Conservation (phyloP, 768 basidiomycete genomes). For the Dendrothele bispora region DNA sequence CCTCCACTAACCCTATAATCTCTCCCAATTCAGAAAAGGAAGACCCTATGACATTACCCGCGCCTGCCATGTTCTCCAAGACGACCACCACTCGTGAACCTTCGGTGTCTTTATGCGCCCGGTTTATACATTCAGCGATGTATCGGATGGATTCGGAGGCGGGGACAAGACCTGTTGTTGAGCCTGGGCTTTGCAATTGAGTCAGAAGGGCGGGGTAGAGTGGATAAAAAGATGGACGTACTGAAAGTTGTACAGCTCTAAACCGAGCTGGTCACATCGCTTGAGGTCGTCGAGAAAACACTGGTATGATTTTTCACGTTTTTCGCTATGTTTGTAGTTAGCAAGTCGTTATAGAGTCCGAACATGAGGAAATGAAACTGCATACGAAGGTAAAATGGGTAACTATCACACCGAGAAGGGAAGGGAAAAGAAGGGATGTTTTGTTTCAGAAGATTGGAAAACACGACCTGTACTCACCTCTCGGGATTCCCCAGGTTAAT, state of each 20-base stretch:
- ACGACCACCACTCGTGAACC: slow-evolving; percentile 52
- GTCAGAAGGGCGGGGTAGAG: background rate
- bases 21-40: slow-evolving; percentile 63
- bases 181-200: slow-evolving; percentile 64
- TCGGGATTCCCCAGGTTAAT: slow-evolving; percentile 85
- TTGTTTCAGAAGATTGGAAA: no score
- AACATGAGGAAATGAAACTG: background rate
- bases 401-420: background rate
- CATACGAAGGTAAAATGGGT: no score
- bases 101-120: slow-evolving; percentile 61
- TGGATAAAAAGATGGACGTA: slow-evolving; percentile 34
- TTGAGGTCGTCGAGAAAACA: slow-evolving; percentile 85
- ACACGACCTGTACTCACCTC: slow-evolving; percentile 42
- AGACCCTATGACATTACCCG: slow-evolving; percentile 26
- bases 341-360: background rate
- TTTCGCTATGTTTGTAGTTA: slow-evolving; percentile 39
- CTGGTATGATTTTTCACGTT: slow-evolving; percentile 67
- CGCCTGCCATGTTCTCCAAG: slow-evolving; percentile 79
- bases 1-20: slow-evolving; percentile 69
- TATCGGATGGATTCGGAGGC: slow-evolving; percentile 57
- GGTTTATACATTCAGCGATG: slow-evolving; percentile 75
- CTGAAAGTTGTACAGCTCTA: slow-evolving; percentile 85
- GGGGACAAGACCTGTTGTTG: slow-evolving; percentile 71
- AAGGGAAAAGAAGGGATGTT: background rate
- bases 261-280: slow-evolving; percentile 74